Percentiles rank a stretch among this genome's conserved stretches.
Evolutionary conservation across 768 basidiomycete genomes (phyloP).

Genomic region (Cystofilobasidium capitatum): DNA sequence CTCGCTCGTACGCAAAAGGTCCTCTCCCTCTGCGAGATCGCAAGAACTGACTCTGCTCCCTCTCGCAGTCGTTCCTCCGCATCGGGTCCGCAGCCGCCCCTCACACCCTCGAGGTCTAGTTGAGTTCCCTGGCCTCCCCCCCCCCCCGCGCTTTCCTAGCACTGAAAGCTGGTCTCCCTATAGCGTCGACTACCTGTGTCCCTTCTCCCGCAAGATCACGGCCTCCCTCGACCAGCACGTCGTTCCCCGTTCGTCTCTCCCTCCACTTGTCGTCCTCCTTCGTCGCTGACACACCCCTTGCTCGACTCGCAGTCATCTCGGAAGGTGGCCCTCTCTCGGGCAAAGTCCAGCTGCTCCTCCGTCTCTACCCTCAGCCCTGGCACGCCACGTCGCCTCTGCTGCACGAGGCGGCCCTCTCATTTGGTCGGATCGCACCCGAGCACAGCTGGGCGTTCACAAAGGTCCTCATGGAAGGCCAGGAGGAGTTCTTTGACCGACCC

Average conservation of each 20-base stretch:
- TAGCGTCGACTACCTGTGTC: conserved; percentile 72
- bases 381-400: conserved; percentile 48
- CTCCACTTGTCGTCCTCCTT: not conserved
- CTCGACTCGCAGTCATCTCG: not conserved
- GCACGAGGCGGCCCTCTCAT: conserved; percentile 75
- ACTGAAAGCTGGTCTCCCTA: too few species aligned
- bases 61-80: conserved; percentile 45
- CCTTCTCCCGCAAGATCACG: conserved; percentile 55
- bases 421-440: conserved; percentile 60
- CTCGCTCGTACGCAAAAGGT: not conserved
- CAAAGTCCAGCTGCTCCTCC: conserved; percentile 10
- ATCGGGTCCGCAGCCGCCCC: conserved; percentile 55
- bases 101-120: conserved; percentile 70
- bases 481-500: conserved; percentile 21
- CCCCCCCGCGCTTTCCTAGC: not conserved
- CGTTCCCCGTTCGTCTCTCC: conserved; percentile 14
- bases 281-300: conserved; percentile 42
- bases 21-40: not conserved
- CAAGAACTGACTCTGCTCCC: not conserved
- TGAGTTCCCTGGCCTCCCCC: conserved; percentile 30
- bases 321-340: not conserved
- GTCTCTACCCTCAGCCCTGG: conserved; percentile 15
- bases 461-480: conserved; percentile 42
- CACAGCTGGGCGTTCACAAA: conserved; percentile 70
- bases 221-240: conserved; percentile 37